Evolutionary conservation across 1,139 yeast genomes (phyloP).

Genomic region (Pichia terricola): DNA sequence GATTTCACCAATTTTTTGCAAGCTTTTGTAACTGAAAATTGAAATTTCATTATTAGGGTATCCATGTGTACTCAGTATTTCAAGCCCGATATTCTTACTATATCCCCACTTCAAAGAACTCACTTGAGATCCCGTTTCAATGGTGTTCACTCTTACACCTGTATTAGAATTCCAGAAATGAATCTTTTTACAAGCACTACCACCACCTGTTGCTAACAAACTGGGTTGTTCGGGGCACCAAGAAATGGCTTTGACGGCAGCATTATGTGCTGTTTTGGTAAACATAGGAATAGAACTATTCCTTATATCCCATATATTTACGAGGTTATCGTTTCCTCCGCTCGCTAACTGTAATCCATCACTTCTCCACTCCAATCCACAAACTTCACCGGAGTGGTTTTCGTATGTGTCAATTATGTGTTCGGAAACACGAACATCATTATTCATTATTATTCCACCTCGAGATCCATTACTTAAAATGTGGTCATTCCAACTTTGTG

Average conservation of each 20-base stretch:
- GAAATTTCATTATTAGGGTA: constrained; percentile 81
- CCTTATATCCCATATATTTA: constrained; percentile 91
- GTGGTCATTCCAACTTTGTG: constrained; percentile 82
- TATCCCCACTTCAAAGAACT: constrained; percentile 88
- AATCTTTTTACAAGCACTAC: constrained; percentile 80
- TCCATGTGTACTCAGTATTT: constrained; percentile 91
- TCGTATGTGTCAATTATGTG: constrained; percentile 56
- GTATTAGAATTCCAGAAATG: constrained; percentile 95
- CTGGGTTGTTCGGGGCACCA: constrained; percentile 91
- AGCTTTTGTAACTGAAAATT: constrained; percentile 76
- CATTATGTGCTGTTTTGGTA: constrained; percentile 71
- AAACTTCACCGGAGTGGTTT: constrained; percentile 79
- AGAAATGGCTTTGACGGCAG: constrained; percentile 91
- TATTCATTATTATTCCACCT: constrained; percentile 75
- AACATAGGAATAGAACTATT: constrained; percentile 54
- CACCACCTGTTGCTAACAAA: constrained; percentile 92
- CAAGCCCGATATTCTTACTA: constrained; percentile 61
- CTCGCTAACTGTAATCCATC: constrained; percentile 85
- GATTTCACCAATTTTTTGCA: constrained; percentile 84
- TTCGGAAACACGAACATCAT: constrained; percentile 83
- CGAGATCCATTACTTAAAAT: constrained; percentile 75
- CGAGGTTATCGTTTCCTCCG: constrained; percentile 93
- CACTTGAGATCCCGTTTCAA: constrained; percentile 91
- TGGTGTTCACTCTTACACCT: constrained; percentile 77
- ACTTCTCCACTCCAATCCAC: constrained; percentile 79